Evolutionary conservation across 805 yeast species (phyloP).

Genomic region (Suhomyces emberorum): DNA sequence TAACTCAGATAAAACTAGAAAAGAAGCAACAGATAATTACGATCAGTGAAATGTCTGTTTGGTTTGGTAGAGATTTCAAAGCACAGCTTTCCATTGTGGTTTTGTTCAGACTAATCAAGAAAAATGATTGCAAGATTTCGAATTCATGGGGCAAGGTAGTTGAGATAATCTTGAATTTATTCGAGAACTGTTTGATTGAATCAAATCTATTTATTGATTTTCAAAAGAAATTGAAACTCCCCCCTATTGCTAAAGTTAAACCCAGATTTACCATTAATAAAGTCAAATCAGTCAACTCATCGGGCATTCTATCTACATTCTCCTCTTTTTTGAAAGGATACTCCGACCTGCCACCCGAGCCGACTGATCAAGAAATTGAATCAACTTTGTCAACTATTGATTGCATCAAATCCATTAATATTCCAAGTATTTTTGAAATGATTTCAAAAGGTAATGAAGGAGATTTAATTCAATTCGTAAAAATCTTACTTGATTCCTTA

Average conservation of each 20-base stretch:
- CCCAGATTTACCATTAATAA: conserved; percentile 67
- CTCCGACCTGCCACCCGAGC: conserved; percentile 84
- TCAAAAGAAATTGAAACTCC: conserved; percentile 54
- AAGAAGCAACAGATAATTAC: conserved; percentile 57
- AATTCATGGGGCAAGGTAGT: conserved; percentile 61
- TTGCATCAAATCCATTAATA: conserved; percentile 70
- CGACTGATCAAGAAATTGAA: conserved; percentile 89
- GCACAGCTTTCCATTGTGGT: conserved; percentile 89
- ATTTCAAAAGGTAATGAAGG: conserved; percentile 37
- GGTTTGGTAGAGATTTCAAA: conserved; percentile 86
- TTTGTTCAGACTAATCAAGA: conserved; percentile 69
- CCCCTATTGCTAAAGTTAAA: conserved; percentile 54
- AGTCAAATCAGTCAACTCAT: conserved; percentile 62
- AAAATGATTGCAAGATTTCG: conserved; percentile 50
- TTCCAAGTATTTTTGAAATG: conserved; percentile 53
- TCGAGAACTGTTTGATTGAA: conserved; percentile 66
- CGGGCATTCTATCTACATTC: conserved; percentile 82
- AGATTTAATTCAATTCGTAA: conserved; percentile 31
- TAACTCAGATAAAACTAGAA: conserved; percentile 42
- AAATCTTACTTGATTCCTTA: conserved; percentile 23
- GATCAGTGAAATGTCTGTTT: conserved; percentile 76
- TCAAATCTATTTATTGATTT: conserved; percentile 62
- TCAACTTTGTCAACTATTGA: conserved; percentile 78
- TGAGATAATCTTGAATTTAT: conserved; percentile 58
- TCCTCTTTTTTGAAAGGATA: conserved; percentile 89